A percentile compares a stretch with the other conserved stretches of the same genome.
These are phyloP conservation scores for Raphanus hybrid DNA, from an alignment of 441 rosid genomes.

Conservation along the genomic window DNA sequence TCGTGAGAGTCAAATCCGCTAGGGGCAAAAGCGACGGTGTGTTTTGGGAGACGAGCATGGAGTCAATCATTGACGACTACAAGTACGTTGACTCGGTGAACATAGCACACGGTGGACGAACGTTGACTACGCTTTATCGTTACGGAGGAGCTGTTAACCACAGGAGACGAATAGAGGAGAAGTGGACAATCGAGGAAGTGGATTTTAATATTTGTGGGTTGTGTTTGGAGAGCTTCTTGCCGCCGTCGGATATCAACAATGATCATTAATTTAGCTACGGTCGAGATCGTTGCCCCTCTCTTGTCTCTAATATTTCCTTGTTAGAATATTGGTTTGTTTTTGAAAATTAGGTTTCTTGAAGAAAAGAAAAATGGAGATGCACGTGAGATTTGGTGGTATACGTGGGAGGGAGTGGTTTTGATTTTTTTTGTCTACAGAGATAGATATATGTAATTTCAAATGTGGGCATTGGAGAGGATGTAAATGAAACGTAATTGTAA, in stretches of 20 bases:
- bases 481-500: neutral
- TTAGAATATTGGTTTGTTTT: conserved; percentile 5
- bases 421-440: neutral
- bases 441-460: neutral
- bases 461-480: neutral
- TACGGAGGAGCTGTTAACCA: conserved; percentile 70
- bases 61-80: conserved; percentile 70
- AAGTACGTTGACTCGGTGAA: conserved; percentile 64
- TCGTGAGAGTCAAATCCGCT: conserved; percentile 67
- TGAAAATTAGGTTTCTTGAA: conserved; percentile 2
- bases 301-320: neutral
- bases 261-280: conserved; percentile 46
- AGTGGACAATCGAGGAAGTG: conserved; percentile 87
- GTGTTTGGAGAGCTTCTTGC: conserved; percentile 76
- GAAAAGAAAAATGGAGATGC: neutral
- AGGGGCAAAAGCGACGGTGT: conserved; percentile 56
- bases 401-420: neutral
- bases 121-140: conserved; percentile 61
- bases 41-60: conserved; percentile 88
- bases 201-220: conserved; percentile 86
- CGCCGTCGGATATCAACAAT: conserved; percentile 80
- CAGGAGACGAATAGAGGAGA: conserved; percentile 78
- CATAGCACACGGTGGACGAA: conserved; percentile 76
- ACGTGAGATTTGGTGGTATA: neutral
- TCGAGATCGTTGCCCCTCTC: conserved; percentile 34